These are phyloP conservation scores for Penicillium palitans DNA, from an alignment of 2,329 filamentous ascomycete genomes.

Conservation along the genomic window DNA sequence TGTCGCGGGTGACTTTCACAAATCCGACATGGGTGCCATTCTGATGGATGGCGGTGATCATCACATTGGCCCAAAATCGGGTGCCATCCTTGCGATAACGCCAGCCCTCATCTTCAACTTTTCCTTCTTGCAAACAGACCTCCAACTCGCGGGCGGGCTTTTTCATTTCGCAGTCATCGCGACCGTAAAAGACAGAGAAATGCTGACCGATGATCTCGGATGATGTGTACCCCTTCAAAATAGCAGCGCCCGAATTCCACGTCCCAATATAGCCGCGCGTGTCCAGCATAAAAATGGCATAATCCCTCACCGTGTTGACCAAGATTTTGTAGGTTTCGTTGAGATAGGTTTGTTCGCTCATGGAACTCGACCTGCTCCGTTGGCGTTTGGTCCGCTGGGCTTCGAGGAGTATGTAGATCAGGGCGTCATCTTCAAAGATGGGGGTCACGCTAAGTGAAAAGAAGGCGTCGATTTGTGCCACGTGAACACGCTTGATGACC, in stretches of 20 bases:
- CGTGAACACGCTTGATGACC: constrained; percentile 34
- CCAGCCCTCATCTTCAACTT: constrained; percentile 62
- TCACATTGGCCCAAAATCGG: constrained; percentile 62
- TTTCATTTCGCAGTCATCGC: constrained; percentile 50
- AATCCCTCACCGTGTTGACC: constrained; percentile 61
- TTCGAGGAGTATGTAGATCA: constrained; percentile 49
- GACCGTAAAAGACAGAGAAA: constrained; percentile 59
- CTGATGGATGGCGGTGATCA: constrained; percentile 58
- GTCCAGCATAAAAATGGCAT: constrained; percentile 64
- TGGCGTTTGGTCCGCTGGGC: constrained; percentile 39
- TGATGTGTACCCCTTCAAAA: constrained; percentile 57
- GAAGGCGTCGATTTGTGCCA: constrained; percentile 14
- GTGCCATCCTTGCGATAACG: constrained; percentile 59
- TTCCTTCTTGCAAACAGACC: constrained; percentile 56
- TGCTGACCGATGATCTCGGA: constrained; percentile 60
- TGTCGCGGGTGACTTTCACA: constrained; percentile 59
- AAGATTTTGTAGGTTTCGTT: constrained; percentile 62
- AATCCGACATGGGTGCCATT: constrained; percentile 57
- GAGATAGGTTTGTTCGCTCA: constrained; percentile 48
- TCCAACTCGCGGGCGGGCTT: constrained; percentile 57
- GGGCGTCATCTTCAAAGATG: constrained; percentile 41
- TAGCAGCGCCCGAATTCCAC: constrained; percentile 59
- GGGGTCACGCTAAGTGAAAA: constrained; percentile 44
- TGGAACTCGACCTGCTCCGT: constrained; percentile 24
- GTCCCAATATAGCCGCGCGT: constrained; percentile 56